Conservation (phyloP, 2,329 filamentous ascomycete species). For the Alternaria sp. region DNA sequence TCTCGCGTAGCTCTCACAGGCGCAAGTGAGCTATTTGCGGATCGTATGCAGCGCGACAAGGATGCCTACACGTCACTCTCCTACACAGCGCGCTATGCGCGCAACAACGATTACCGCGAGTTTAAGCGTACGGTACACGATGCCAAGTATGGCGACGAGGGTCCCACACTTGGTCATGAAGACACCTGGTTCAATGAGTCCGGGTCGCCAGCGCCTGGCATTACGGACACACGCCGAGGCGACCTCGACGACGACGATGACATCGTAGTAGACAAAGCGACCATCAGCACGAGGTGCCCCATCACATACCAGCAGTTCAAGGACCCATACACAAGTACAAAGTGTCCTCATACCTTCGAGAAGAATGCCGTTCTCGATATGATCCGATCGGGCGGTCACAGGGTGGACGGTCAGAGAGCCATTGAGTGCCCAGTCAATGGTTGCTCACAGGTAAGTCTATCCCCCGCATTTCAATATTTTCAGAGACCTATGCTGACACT, state of each 20-base stretch:
- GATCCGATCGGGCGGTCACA: constrained; percentile 41
- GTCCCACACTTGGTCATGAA: constrained; percentile 61
- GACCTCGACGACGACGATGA: constrained; percentile 66
- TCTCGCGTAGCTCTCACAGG: constrained; percentile 42
- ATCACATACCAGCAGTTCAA: constrained; percentile 69
- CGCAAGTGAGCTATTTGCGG: constrained; percentile 46
- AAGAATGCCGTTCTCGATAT: constrained; percentile 67
- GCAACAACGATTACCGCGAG: constrained; percentile 65
- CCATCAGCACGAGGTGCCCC: constrained; percentile 72
- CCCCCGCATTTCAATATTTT: background rate
- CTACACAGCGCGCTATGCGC: constrained; percentile 58
- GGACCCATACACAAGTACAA: constrained; percentile 69
- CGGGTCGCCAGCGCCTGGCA: constrained; percentile 52
- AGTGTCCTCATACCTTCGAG: constrained; percentile 77
- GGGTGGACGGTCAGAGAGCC: constrained; percentile 34
- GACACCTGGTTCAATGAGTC: constrained; percentile 68
- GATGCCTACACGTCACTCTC: constrained; percentile 52
- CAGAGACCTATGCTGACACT: constrained; percentile 2
- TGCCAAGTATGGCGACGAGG: constrained; percentile 61
- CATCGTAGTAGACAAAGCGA: constrained; percentile 68
- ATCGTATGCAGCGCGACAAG: constrained; percentile 50
- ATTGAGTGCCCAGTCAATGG: constrained; percentile 69
- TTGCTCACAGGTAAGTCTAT: constrained; percentile 58
- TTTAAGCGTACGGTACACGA: constrained; percentile 70
- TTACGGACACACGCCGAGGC: constrained; percentile 45